Conservation (phyloP, 1,284 basidiomycete genomes). For the Ceraceosorus bombacis region DNA sequence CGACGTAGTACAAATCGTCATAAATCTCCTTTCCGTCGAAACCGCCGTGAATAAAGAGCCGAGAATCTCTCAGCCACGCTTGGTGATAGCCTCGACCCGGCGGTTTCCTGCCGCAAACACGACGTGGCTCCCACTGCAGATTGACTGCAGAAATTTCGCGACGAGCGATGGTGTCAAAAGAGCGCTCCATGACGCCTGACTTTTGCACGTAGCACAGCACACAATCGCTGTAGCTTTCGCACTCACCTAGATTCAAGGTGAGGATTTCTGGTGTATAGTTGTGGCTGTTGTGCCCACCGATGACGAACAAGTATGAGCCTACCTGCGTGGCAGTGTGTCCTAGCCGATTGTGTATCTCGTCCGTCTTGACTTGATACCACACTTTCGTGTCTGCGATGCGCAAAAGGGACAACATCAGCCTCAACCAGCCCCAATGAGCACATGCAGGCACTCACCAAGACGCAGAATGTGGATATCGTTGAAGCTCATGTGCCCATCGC, state of each 20-base stretch:
- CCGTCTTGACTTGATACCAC: conserved; percentile 63
- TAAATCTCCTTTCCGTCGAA: conserved; percentile 73
- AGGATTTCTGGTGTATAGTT: conserved; percentile 72
- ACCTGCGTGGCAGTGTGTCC: conserved; percentile 83
- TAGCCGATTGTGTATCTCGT: conserved; percentile 61
- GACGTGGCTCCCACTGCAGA: conserved; percentile 60
- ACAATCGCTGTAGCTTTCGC: background rate
- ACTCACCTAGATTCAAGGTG: conserved; percentile 63
- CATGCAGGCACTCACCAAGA: conserved; percentile 49
- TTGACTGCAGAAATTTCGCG: conserved; percentile 52
- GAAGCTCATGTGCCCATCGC: conserved; percentile 59
- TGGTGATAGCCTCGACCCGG: conserved; percentile 73
- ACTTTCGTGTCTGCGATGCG: conserved; percentile 57
- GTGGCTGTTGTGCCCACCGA: conserved; percentile 76
- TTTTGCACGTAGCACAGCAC: background rate
- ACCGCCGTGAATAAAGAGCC: conserved; percentile 78
- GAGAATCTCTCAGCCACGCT: conserved; percentile 69
- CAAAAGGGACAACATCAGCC: background rate
- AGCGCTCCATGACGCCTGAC: background rate
- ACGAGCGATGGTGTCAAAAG: too few relatives aligned
- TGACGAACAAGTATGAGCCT: conserved; percentile 83
- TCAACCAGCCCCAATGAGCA: conserved; percentile 17
- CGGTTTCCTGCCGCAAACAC: conserved; percentile 61
- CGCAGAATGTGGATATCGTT: conserved; percentile 80
- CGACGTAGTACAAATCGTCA: conserved; percentile 75